phyloP scores from a whole-genome alignment of 225 moss, liverwort and hornwort species.

The Pseudoscleropodium purum region DNA sequence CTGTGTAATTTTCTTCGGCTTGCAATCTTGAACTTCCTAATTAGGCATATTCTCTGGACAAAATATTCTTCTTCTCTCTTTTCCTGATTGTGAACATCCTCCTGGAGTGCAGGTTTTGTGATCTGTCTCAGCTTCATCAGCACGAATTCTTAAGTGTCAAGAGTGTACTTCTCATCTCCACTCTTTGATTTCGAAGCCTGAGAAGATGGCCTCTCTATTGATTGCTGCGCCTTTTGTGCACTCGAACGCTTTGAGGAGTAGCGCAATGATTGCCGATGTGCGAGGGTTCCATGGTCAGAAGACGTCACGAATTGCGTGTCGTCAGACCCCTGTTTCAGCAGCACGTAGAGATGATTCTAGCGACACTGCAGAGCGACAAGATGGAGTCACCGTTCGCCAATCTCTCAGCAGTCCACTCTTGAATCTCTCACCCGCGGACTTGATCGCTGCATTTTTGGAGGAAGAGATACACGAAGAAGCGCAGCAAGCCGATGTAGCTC shows the following conservation, averaged over 20 bases:
- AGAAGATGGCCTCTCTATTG: slow-evolving; percentile 15
- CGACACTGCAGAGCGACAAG: background rate
- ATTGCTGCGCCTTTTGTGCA: background rate
- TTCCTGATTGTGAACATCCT: background rate
- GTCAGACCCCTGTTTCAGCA: background rate
- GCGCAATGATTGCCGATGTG: background rate
- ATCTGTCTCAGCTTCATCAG: background rate
- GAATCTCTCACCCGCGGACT: slow-evolving; percentile 36
- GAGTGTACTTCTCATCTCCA: background rate
- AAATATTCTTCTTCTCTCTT: background rate
- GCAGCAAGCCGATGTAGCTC: background rate
- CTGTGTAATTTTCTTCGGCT: background rate
- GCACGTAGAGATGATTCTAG: background rate
- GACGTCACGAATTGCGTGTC: slow-evolving; percentile 1
- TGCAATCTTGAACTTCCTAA: background rate
- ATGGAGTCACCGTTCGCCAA: slow-evolving; percentile 3
- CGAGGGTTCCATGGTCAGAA: background rate
- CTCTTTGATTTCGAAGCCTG: background rate
- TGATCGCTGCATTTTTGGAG: slow-evolving; percentile 14
- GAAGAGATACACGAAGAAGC: background rate
- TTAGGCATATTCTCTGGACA: no score
- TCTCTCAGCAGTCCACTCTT: slow-evolving; percentile 35
- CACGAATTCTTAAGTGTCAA: background rate
- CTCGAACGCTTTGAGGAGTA: background rate
- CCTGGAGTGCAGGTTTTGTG: background rate